Evolutionary conservation across 1,284 basidiomycete genomes (phyloP).

Genomic region (Malassezia sp.): DNA sequence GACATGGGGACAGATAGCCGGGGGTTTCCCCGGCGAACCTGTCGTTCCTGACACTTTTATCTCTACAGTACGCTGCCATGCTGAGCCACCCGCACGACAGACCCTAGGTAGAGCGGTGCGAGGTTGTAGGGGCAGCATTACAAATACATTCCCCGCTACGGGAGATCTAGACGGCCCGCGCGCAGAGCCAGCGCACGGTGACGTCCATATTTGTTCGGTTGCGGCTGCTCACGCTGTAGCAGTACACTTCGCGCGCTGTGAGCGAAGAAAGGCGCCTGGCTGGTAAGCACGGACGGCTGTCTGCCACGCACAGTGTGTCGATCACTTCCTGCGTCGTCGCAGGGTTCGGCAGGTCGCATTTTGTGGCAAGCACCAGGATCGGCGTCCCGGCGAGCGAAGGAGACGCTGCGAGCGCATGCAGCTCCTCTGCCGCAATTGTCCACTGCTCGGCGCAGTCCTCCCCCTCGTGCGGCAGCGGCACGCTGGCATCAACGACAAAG

Average conservation of each 20-base stretch:
- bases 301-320: conserved; percentile 58
- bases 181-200: conserved; percentile 51
- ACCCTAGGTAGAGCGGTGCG: too few relatives aligned
- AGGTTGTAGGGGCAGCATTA: too few relatives aligned
- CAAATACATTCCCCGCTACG: too few relatives aligned
- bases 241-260: conserved; percentile 52
- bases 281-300: too few relatives aligned
- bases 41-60: too few relatives aligned
- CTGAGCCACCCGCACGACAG: too few relatives aligned
- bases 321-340: conserved; percentile 77
- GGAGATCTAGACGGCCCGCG: conserved; percentile 3
- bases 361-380: conserved; percentile 86
- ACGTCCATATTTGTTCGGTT: conserved; percentile 73
- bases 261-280: conserved; percentile 49
- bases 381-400: conserved; percentile 67
- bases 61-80: too few relatives aligned
- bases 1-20: too few relatives aligned
- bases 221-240: conserved; percentile 62
- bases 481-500: conserved; percentile 52
- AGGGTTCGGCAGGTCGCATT: conserved; percentile 76
- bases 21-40: too few relatives aligned
- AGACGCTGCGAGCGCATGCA: conserved; percentile 71
- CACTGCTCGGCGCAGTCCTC: conserved; percentile 11
- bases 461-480: conserved; percentile 17
- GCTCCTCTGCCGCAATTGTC: conserved; percentile 67